phyloP scores from a whole-genome alignment of 495 filamentous ascomycete genomes.

The Poronia punctata region DNA sequence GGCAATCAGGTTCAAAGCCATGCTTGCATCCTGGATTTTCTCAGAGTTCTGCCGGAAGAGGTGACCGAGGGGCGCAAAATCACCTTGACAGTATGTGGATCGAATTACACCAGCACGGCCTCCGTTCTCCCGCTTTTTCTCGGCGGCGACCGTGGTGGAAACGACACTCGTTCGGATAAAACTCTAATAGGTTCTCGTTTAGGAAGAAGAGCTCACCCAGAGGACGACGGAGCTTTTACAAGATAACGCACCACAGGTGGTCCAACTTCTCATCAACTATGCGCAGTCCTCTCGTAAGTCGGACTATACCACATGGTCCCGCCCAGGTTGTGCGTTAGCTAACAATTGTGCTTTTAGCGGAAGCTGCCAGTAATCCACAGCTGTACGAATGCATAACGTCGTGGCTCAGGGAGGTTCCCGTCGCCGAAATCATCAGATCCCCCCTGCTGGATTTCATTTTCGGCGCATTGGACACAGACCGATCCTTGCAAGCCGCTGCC shows the following conservation, averaged over 20 bases:
- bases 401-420: constrained; percentile 87
- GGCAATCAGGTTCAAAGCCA: constrained; percentile 68
- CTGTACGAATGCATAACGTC: constrained; percentile 92
- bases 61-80: constrained; percentile 99
- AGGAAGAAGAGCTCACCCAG: constrained; percentile 86
- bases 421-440: constrained; percentile 75
- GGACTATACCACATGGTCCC: not conserved
- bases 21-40: constrained; percentile 86
- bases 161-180: constrained; percentile 37
- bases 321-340: constrained; percentile 6
- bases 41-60: constrained; percentile 95
- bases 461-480: constrained; percentile 63
- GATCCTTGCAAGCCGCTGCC: constrained; percentile 80
- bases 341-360: constrained; percentile 26
- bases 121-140: constrained; percentile 35
- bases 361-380: constrained; percentile 79
- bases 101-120: constrained; percentile 39
- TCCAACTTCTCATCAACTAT: constrained; percentile 79
- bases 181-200: constrained; percentile 47
- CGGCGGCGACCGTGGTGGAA: constrained; percentile 29
- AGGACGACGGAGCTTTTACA: constrained; percentile 83
- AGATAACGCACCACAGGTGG: constrained; percentile 81
- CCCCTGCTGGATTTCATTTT: constrained; percentile 77
- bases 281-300: constrained; percentile 79
- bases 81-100: constrained; percentile 89